phyloP scores from a whole-genome alignment of 352 stramenopile genomes.

The Aphanomyces astaci region DNA sequence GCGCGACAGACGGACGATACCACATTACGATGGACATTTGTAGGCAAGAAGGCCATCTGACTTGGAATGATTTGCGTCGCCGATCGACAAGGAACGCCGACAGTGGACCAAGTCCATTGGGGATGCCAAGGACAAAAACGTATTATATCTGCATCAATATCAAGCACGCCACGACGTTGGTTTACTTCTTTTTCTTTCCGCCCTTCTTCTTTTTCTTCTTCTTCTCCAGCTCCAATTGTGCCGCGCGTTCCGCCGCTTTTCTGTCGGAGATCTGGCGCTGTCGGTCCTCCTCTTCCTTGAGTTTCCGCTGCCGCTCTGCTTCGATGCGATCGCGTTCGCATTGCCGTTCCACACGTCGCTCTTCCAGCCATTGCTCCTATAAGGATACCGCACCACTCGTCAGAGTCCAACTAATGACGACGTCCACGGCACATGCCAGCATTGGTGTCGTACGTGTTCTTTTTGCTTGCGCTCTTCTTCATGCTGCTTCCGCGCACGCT shows the following conservation, averaged over 20 bases:
- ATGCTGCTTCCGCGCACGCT: conserved; percentile 43
- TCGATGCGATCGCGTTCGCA: conserved; percentile 38
- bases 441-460: conserved; percentile 40
- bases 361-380: conserved; percentile 68
- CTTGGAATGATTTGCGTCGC: no score
- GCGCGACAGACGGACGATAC: no score
- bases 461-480: conserved; percentile 38
- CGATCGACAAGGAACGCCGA: neutral
- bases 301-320: conserved; percentile 43
- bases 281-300: conserved; percentile 54
- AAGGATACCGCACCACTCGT: neutral
- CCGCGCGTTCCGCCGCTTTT: conserved; percentile 62
- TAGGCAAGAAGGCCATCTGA: no score
- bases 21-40: no score
- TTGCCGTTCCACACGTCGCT: conserved; percentile 53
- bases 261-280: conserved; percentile 53
- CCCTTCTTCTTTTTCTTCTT: conserved; percentile 79
- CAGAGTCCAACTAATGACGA: no score
- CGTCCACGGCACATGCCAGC: no score
- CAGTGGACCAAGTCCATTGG: no score
- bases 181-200: conserved; percentile 55
- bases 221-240: conserved; percentile 66
- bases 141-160: neutral
- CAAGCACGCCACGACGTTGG: neutral
- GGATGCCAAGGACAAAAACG: no score